Percentiles rank a stretch among this genome's conserved stretches.
These are phyloP conservation scores for Fragaria ananassa DNA, from an alignment of 306 rosid species.

Conservation along the genomic window DNA sequence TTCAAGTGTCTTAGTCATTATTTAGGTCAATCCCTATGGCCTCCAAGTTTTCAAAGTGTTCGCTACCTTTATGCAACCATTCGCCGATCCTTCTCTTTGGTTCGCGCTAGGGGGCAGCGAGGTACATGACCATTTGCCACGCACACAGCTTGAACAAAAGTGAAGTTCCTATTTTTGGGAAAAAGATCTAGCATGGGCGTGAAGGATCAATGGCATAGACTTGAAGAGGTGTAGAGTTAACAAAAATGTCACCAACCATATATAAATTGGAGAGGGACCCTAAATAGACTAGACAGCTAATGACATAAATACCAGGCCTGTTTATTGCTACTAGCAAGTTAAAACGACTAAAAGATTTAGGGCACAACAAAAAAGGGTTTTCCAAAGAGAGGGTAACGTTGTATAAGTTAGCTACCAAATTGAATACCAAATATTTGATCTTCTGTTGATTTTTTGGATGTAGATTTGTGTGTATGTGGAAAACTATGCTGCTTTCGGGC, in stretches of 20 bases:
- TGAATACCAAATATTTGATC: constrained; percentile 1
- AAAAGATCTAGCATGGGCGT: constrained; percentile 15
- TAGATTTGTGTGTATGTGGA: not conserved
- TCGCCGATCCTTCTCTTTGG: too few species aligned
- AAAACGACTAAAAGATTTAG: not conserved
- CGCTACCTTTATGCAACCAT: too few species aligned
- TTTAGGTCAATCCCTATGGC: too few species aligned
- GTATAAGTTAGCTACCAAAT: constrained; percentile 15
- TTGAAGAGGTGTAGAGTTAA: not conserved
- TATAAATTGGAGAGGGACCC: constrained; percentile 33
- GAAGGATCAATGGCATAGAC: constrained; percentile 12
- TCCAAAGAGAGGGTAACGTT: constrained; percentile 11
- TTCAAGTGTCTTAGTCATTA: too few species aligned
- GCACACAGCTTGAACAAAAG: too few species aligned
- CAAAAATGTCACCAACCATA: constrained; percentile 16
- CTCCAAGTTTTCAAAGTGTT: too few species aligned
- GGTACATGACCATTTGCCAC: too few species aligned
- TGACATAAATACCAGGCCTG: constrained; percentile 29
- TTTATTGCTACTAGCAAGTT: constrained; percentile 10
- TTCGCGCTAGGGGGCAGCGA: too few species aligned
- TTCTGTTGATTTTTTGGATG: not conserved
- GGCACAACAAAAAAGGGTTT: constrained; percentile 14
- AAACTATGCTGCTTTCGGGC: not conserved
- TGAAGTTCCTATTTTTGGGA: constrained; percentile 16
- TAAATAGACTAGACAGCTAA: constrained; percentile 24